Base-by-base conservation (phyloP, 495 filamentous ascomycete genomes). In the Xylaria sp. region DNA sequence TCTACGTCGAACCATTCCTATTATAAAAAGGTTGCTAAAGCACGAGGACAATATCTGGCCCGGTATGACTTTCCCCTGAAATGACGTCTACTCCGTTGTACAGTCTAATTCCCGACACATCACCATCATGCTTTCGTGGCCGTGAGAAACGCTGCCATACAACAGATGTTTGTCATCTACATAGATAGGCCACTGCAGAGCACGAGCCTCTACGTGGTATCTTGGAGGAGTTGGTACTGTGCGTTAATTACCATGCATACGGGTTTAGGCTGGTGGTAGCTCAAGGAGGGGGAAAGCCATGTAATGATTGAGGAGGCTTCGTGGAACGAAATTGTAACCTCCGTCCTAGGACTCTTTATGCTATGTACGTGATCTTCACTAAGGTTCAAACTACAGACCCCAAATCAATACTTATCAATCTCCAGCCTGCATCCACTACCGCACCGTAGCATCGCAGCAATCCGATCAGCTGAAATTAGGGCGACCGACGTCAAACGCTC, bases 401-500 rank as follows among this genome's bases (percentile, higher is more conserved):
- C 3, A 35, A 24, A 58, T 58, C 55, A 35, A 58, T 3, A 43
- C n/a, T 43, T 43, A 62, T 43, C 59, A 29, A 43, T 43, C 21
- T 43, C 21, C 11, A 43, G n/a, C 17, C n/a, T 41, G 15, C 43
- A 65, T 24, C 2, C 46, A 41, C 66, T 46, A 14, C 35, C 33
- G 19, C 24, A 61, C 29, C 9, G 31, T 61, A 26, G 26, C 55
- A 61, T 61, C 57, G 11, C 55, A 52, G 40, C 21, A 50, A 44
- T 26, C 24, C 43, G 40, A 68, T 41, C 41, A 69, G 67, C 57
- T 69, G 57, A 69, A 61, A 69, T 48, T 19, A 69, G 67, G 57
- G 67, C 67, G 67, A 69, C 40, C 24, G 55, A 46, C 40, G 44
- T 46, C 64, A 29, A 48, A 59, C 55, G 29, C 26, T 29, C 43